These are phyloP conservation scores for Bisporella sp. DNA, from an alignment of 2,329 filamentous ascomycete species.

Conservation along the genomic window DNA sequence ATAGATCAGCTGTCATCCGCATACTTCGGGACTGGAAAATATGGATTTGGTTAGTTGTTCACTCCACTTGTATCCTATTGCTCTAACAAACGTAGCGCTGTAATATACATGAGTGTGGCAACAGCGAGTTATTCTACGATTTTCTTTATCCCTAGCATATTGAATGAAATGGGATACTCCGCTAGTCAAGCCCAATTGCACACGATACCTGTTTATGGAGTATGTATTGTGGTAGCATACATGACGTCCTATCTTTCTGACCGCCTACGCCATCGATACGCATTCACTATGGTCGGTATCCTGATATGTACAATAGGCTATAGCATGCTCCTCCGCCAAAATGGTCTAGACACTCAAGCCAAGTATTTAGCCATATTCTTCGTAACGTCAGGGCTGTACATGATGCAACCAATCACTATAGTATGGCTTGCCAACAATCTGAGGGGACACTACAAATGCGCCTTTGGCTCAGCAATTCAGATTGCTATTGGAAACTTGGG, in stretches of 20 bases:
- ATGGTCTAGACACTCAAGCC: constrained; percentile 38
- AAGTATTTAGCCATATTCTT: constrained; percentile 34
- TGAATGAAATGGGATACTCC: constrained; percentile 16
- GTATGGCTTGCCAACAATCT: constrained; percentile 40
- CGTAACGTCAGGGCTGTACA: constrained; percentile 29
- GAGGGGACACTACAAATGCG: constrained; percentile 18
- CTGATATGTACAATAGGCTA: constrained; percentile 11
- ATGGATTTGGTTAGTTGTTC: constrained; percentile 12
- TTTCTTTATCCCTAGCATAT: constrained; percentile 18
- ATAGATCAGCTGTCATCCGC: constrained; percentile 29
- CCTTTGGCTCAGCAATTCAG: constrained; percentile 24
- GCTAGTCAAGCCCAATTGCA: constrained; percentile 11
- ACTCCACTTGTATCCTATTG: background rate
- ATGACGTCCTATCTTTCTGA: constrained; percentile 10
- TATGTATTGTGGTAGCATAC: constrained; percentile 6
- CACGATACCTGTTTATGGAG: constrained; percentile 16
- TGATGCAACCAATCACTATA: constrained; percentile 30
- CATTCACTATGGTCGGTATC: constrained; percentile 14
- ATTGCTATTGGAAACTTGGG: constrained; percentile 26
- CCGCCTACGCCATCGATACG: constrained; percentile 10
- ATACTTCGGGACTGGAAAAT: constrained; percentile 42
- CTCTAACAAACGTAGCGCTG: background rate
- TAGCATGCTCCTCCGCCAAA: constrained; percentile 25
- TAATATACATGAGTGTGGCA: constrained; percentile 56
- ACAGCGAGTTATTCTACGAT: constrained; percentile 34